These are phyloP conservation scores for Auxenochlorella pyrenoidosa DNA, from an alignment of 139 green algal genomes.

Conservation along the genomic window DNA sequence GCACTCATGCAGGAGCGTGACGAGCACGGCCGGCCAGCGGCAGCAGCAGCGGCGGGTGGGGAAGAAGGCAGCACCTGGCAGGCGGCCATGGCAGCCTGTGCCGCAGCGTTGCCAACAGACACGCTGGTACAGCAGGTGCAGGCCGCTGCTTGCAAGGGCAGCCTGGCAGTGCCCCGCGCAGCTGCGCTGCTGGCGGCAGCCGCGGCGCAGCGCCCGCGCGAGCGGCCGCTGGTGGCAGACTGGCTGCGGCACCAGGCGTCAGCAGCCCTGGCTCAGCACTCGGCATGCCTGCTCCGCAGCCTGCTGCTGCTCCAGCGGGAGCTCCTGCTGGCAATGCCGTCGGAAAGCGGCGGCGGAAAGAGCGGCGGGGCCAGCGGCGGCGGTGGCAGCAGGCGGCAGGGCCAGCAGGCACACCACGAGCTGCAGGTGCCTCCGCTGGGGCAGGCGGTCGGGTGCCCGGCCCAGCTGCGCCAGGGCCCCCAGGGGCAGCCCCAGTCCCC, in stretches of 20 bases:
- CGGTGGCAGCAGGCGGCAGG: neutral
- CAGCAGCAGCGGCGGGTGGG: neutral
- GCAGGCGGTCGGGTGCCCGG: neutral
- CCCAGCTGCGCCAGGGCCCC: neutral
- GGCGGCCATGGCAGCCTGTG: conserved; percentile 29
- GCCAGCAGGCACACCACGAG: neutral
- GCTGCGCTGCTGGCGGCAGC: conserved; percentile 1
- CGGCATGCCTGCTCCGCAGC: neutral
- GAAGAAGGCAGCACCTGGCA: neutral
- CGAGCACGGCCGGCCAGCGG: neutral
- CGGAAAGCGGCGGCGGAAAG: too few species aligned
- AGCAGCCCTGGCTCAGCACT: neutral
- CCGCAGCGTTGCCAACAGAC: neutral
- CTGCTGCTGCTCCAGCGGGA: conserved; percentile 23
- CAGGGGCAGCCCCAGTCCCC: neutral
- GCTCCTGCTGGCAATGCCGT: neutral
- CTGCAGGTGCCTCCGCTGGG: neutral
- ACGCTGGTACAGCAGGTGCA: neutral
- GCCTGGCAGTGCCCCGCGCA: neutral
- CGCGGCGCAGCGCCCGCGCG: neutral
- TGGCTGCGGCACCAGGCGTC: conserved; percentile 8
- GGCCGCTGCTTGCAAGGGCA: neutral
- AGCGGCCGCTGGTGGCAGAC: neutral
- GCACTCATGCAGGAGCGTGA: neutral
- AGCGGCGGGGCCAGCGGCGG: too few species aligned